Base-by-base conservation (phyloP, 257 asterid species). In the Gardenia jasminoides region DNA sequence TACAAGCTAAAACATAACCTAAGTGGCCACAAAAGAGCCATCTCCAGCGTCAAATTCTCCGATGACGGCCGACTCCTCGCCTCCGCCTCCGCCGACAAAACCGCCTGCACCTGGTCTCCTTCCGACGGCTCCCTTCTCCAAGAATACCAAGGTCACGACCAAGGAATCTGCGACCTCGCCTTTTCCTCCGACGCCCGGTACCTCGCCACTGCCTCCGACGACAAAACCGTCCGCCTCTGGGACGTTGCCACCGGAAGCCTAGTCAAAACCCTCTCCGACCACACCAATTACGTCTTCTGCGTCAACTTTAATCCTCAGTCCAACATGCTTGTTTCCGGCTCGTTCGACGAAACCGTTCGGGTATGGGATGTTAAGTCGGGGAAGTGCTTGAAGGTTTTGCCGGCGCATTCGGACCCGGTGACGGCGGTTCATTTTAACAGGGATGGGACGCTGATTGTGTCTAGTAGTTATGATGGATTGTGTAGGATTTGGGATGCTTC, bases 401-500 rank as follows among this genome's bases (percentile, higher is more conserved):
- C 97, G 8, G 99, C 99, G 10, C 99, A 93, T 82, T 93, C 98
- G 0, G 98, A 96, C 72, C 97, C 98, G 0, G 98, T 96, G 3
- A 96, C 97, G 15, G 92, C 97, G 13, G 97, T 93, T 30, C 77
- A 88, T 82, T 96, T 89, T 80, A 94, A 90, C 78, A 82, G 91
- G 84, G 99, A 96, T 36, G 99, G 99, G 5, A 80, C 94, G 12
- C 47, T 91, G 82, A 93, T 96, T 33, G 97, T 93, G 7, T 87
- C 97, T 26, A 91, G 98, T 64, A 93, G 99, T 74, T 93, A 92
- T 74, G 99, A 96, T 85, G 99, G 99, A 77, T 86, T 96, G 74
- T 96, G 99, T 80, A 87, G 98, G 91, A 90, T 96, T 82, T 93
- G 99, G 99, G 97, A 96, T 85, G 92, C 97, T 76, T 86, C 97